Evolutionary conservation across 495 filamentous ascomycete species (phyloP), one percentile per base, ranked within the genome.

Genomic region (Penicillium roqueforti): DNA sequence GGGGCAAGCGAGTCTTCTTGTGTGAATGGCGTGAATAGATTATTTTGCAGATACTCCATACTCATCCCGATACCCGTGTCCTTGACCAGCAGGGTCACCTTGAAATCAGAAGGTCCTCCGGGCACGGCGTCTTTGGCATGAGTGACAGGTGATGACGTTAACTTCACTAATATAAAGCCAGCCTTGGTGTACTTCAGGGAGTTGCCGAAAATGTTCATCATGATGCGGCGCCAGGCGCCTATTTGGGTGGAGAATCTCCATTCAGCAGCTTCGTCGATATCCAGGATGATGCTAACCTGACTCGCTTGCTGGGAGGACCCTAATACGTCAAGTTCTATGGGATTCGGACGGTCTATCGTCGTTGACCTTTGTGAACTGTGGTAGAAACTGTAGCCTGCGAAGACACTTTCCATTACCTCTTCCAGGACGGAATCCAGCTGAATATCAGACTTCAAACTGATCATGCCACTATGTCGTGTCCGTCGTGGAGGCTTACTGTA

Each of bases 21-120:
- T 3, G 75, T 76, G 57, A 90, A 91, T 0, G 87, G 83, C 4
- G 75, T 83, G 65, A 85, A 91, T 1, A 89, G 60, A 19, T 78
- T 72, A 31, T 83, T 80, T 14, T 80, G 78, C 36, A 89, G 34
- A 51, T 56, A 70, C 8, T 59, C 78, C 6, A 77, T 60, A 0
- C 76, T 76, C 48, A 91, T 90, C 7, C 87, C 87, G 31, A 77
- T 76, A 7, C 86, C 86, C 1, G 85, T 84, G 53, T 89, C 86
- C 26, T 74, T 75, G n/a, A 89, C 77, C 3, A 69, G 72, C 6
- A 72, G 42, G 18, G 51, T 60, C 16, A 74, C 59, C 36, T 56
- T 51, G 20, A 52, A 56, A 10, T 60, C 41, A 5, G 22, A 25
- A 9, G 16, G 7, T n/a, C 14, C 32, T 3, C 16, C 38, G 16